Evolutionary conservation across 768 basidiomycete species (phyloP).

Genomic region (Strobilomyces echinocephalus): DNA sequence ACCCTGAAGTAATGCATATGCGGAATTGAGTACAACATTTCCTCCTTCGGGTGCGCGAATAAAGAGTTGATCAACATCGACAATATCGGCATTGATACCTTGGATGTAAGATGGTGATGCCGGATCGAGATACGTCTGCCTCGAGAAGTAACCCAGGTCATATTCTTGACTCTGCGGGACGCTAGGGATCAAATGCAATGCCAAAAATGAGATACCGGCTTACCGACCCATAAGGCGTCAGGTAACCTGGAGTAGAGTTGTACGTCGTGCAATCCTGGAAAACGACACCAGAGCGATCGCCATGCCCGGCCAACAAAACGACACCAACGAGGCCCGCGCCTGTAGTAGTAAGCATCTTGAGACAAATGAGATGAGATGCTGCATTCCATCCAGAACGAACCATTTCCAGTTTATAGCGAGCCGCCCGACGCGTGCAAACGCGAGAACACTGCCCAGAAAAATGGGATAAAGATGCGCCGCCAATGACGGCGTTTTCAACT

Average conservation of each 20-base stretch:
- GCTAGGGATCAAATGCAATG: background rate
- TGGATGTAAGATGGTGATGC: no score
- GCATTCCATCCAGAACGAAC: background rate
- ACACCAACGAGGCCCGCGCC: slow-evolving; percentile 54
- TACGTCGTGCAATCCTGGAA: slow-evolving; percentile 75
- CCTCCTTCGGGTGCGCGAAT: no score
- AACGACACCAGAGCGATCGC: slow-evolving; percentile 33
- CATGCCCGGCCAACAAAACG: slow-evolving; percentile 61
- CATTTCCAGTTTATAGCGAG: slow-evolving; percentile 6
- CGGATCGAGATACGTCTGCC: no score
- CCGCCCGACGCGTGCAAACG: background rate
- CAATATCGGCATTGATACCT: no score
- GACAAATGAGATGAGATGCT: background rate
- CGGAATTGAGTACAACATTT: no score
- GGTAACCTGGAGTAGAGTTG: slow-evolving; percentile 44
- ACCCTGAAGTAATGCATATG: no score
- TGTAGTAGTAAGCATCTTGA: slow-evolving; percentile 23
- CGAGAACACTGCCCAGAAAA: background rate
- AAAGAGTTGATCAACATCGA: no score
- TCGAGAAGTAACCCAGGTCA: slow-evolving; percentile 14
- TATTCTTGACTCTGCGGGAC: slow-evolving; percentile 44
- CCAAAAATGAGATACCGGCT: slow-evolving; percentile 11
- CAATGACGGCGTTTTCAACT: background rate
- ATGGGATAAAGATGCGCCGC: background rate
- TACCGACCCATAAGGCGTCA: slow-evolving; percentile 73